phyloP scores from a whole-genome alignment of 2,329 filamentous ascomycete species.

The Colletotrichum siamense region DNA sequence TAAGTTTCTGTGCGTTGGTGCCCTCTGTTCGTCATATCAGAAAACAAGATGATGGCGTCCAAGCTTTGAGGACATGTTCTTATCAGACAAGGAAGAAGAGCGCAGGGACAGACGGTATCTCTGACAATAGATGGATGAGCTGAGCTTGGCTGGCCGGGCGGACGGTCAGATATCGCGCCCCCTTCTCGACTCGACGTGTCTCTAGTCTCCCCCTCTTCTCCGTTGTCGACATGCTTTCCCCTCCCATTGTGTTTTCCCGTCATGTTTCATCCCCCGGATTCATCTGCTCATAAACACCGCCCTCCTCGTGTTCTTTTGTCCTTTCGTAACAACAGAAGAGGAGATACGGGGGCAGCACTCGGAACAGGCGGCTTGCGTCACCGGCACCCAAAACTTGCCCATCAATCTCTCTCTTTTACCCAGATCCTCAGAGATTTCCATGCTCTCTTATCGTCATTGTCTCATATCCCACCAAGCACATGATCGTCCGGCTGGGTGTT shows the following conservation, averaged over 20 bases:
- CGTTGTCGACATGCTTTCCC: neutral
- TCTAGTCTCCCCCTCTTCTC: neutral
- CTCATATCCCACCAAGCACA: neutral
- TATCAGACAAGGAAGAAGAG: neutral
- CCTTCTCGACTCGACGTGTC: neutral
- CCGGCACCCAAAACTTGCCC: neutral
- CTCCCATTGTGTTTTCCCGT: neutral
- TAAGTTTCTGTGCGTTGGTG: neutral
- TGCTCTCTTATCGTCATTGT: neutral
- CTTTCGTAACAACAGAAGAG: neutral
- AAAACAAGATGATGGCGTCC: neutral
- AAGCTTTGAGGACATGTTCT: neutral
- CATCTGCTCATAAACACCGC: neutral
- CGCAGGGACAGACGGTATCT: neutral
- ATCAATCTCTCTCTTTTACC: neutral
- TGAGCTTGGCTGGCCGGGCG: neutral
- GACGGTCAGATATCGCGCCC: neutral
- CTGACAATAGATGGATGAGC: neutral
- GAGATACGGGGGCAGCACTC: neutral
- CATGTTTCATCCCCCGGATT: neutral
- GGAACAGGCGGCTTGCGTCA: neutral
- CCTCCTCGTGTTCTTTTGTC: neutral
- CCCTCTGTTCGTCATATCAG: neutral
- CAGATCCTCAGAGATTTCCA: neutral
- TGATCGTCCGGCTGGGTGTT: neutral